Evolutionary conservation across 768 basidiomycete genomes (phyloP).

Genomic region (Chalciporus sphaerocephalus): DNA sequence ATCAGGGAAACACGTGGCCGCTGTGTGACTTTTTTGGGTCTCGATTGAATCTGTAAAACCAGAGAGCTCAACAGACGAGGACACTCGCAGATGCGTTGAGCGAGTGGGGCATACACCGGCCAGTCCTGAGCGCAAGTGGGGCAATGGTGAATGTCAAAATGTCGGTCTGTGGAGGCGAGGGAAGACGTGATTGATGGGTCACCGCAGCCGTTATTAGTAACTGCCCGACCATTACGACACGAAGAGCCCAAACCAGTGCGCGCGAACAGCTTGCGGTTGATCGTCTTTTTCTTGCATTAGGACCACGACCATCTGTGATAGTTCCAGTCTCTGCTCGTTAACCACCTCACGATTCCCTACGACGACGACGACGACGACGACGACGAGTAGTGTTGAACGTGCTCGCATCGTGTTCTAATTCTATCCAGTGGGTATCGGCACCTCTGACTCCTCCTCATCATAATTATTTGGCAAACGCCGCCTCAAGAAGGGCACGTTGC

Average conservation of each 20-base stretch:
- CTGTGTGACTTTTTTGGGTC: background rate
- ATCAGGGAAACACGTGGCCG: slow-evolving; percentile 3
- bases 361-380: slow-evolving; percentile 13
- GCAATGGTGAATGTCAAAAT: background rate
- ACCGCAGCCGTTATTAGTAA: slow-evolving; percentile 25
- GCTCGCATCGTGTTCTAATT: slow-evolving; percentile 22
- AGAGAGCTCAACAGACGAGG: background rate
- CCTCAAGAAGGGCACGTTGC: slow-evolving; percentile 69
- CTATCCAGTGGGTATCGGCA: slow-evolving; percentile 16
- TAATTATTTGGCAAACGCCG: slow-evolving; percentile 47
- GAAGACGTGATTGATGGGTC: background rate
- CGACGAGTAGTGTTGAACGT: slow-evolving; percentile 18
- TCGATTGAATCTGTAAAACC: slow-evolving; percentile 3
- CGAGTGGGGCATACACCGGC: background rate
- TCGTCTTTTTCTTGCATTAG: slow-evolving; percentile 17
- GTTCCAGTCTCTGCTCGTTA: slow-evolving; percentile 1
- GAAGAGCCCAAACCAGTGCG: slow-evolving; percentile 32
- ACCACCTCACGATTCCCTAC: slow-evolving; percentile 9
- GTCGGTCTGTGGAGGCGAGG: slow-evolving; percentile 16
- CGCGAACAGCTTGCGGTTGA: background rate
- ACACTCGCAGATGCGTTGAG: background rate
- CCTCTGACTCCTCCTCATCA: slow-evolving; percentile 22
- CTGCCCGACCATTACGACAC: slow-evolving; percentile 30
- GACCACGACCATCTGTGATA: slow-evolving; percentile 19
- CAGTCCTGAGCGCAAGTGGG: background rate